Evolutionary conservation across 495 filamentous ascomycete genomes (phyloP).

Genomic region (Penicilliopsis zonata): DNA sequence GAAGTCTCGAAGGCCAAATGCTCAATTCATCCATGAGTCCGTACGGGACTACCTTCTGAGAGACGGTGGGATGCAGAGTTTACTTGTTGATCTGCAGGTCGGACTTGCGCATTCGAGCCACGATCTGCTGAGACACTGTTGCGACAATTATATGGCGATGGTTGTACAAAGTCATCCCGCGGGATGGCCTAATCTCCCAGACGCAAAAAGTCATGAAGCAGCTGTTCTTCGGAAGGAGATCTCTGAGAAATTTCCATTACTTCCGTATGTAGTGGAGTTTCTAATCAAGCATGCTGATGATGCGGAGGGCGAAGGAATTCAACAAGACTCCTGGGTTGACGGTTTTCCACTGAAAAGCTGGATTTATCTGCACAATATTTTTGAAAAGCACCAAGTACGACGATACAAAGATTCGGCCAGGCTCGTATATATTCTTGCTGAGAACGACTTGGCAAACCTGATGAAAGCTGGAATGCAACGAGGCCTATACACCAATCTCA

Average conservation of each 20-base stretch:
- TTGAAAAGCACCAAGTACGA: slow-evolving; percentile 16
- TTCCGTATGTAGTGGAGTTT: slow-evolving; percentile 30
- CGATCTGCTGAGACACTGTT: slow-evolving; percentile 23
- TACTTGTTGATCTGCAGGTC: slow-evolving; percentile 21
- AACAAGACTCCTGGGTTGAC: slow-evolving; percentile 26
- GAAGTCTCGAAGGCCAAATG: slow-evolving; percentile 7
- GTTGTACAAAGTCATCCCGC: slow-evolving; percentile 6
- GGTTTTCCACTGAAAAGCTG: slow-evolving; percentile 19
- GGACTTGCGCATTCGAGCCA: slow-evolving; percentile 18
- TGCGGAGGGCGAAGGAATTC: slow-evolving; percentile 15
- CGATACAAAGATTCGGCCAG: slow-evolving; percentile 20
- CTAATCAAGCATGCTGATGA: slow-evolving; percentile 33
- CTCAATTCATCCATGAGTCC: slow-evolving; percentile 41
- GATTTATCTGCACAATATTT: slow-evolving; percentile 25
- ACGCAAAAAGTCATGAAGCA: slow-evolving; percentile 9
- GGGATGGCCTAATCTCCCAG: slow-evolving; percentile 6
- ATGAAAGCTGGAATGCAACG: slow-evolving; percentile 13
- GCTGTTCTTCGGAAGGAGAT: slow-evolving; percentile 7
- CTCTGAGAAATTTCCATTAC: slow-evolving; percentile 23
- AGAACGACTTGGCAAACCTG: slow-evolving; percentile 24
- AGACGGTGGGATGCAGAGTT: slow-evolving; percentile 25
- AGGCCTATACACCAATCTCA: slow-evolving; percentile 13
- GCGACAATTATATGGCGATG: slow-evolving; percentile 12
- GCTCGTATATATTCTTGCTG: slow-evolving; percentile 36
- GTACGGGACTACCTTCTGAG: slow-evolving; percentile 31